phyloP scores from a whole-genome alignment of 495 filamentous ascomycete species.

The Neurospora tetrasperma region DNA sequence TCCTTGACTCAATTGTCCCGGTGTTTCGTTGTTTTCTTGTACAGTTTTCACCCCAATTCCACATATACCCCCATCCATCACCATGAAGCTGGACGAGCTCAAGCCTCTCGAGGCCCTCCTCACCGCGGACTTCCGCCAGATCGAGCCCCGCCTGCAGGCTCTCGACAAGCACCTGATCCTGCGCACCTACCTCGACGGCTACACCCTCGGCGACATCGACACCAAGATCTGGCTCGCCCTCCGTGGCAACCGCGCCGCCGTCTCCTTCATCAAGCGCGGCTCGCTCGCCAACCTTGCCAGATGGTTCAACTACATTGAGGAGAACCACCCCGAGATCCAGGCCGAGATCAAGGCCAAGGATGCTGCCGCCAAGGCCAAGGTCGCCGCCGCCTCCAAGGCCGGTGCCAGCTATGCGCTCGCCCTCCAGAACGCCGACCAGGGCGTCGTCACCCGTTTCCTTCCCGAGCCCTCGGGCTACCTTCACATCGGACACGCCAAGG shows the following conservation, averaged over 20 bases:
- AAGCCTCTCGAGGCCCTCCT: conserved; percentile 39
- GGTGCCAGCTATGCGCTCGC: conserved; percentile 87
- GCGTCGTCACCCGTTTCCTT: conserved; percentile 87
- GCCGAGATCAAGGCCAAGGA: conserved; percentile 46
- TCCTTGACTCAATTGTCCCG: conserved; percentile 14
- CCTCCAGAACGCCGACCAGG: conserved; percentile 77
- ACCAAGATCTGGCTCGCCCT: conserved; percentile 76
- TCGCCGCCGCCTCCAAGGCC: conserved; percentile 64
- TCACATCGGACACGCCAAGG: conserved; percentile 91
- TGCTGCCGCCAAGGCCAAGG: conserved; percentile 57
- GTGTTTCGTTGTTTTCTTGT: not conserved
- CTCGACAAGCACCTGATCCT: conserved; percentile 82
- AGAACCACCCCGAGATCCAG: conserved; percentile 60
- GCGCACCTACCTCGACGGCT: conserved; percentile 77
- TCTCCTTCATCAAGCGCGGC: conserved; percentile 68
- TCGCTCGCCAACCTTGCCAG: conserved; percentile 67
- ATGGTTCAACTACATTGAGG: conserved; percentile 85
- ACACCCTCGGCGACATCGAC: conserved; percentile 69
- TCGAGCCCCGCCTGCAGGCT: conserved; percentile 63
- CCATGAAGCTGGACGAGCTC: conserved; percentile 44
- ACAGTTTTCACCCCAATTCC: not conserved
- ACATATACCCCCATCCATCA: not conserved
- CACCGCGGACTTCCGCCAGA: conserved; percentile 63
- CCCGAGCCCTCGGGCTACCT: conserved; percentile 95
- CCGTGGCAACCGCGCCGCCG: conserved; percentile 74